Evolutionary conservation across 2,329 filamentous ascomycete species (phyloP), one percentile per base, ranked within the genome.

Genomic region (Alternaria rosae): DNA sequence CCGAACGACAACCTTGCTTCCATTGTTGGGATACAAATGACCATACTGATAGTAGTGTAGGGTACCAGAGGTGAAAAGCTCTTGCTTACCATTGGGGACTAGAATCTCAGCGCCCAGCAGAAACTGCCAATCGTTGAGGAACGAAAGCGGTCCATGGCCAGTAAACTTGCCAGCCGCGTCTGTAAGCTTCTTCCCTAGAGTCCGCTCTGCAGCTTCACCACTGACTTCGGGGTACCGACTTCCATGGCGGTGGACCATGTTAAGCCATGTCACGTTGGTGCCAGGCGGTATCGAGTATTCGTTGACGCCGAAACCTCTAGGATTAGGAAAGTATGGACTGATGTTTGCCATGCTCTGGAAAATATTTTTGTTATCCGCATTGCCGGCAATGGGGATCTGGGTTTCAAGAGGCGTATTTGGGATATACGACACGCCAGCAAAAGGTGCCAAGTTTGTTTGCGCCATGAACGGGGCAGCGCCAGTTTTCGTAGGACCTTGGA

Each of bases 231-330:
- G 91, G 76, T 93, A 94, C 13, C 91, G 85, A 41, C 89, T 85
- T 9, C 91, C 91, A 73, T 93, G 91, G 1, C 91, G 87, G 12
- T 89, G 90, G 5, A 93, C 82, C 88, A 93, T 89, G 80, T 91
- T 82, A 45, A 93, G 81, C 80, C 92, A 89, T 26, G 89, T 82
- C 52, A 93, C 91, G 60, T 90, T 88, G 0, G 90, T 86, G 12
- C 88, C 90, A 7, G 82, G 76, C 1, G 90, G 91, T 15, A 92
- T 76, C 4, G 90, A 83, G 69, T 90, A 91, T 77, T 94, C 91
- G 15, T 90, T 82, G 0, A 92, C 89, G 3, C 91, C 91, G 66
- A 93, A 93, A 1, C 91, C 91, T 32, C 76, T 71, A 0, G 89
- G 86, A 57, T 89, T 88, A 0, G 90, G 88, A 63, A 86, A 87